Evolutionary conservation across 2,329 filamentous ascomycete species (phyloP).

Genomic region (Podosphaera fusca): DNA sequence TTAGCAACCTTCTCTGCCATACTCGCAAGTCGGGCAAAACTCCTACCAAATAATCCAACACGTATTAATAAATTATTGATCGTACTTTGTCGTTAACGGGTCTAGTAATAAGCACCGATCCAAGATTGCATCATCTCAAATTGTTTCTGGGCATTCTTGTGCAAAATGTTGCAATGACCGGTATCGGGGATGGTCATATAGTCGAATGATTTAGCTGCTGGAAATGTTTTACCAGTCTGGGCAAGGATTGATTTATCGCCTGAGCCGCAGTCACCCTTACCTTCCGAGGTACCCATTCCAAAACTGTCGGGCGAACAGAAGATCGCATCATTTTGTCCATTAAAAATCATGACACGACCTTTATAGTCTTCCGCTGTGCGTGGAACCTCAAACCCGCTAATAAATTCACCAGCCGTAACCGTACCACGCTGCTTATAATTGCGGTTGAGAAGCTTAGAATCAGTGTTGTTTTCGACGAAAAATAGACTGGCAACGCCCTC

Average conservation of each 20-base stretch:
- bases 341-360: conserved; percentile 5
- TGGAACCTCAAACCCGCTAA: neutral
- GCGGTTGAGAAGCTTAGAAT: neutral
- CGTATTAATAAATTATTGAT: too few relatives aligned
- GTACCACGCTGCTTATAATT: neutral
- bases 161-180: conserved; percentile 3
- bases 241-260: neutral
- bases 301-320: conserved; percentile 3
- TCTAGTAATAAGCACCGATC: neutral
- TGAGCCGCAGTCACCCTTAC: neutral
- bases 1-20: too few relatives aligned
- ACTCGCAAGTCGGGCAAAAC: too few relatives aligned
- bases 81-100: too few relatives aligned
- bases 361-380: conserved; percentile 1
- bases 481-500: neutral
- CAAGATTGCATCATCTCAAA: conserved; percentile 3
- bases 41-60: too few relatives aligned
- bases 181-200: neutral
- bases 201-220: neutral
- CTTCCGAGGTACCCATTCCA: neutral
- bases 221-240: neutral
- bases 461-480: neutral
- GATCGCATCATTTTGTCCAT: conserved; percentile 6
- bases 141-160: neutral
- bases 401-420: neutral